Evolutionary conservation across 192 early-diverging fungal genomes (phyloP).

Genomic region (Diversispora epigaea): DNA sequence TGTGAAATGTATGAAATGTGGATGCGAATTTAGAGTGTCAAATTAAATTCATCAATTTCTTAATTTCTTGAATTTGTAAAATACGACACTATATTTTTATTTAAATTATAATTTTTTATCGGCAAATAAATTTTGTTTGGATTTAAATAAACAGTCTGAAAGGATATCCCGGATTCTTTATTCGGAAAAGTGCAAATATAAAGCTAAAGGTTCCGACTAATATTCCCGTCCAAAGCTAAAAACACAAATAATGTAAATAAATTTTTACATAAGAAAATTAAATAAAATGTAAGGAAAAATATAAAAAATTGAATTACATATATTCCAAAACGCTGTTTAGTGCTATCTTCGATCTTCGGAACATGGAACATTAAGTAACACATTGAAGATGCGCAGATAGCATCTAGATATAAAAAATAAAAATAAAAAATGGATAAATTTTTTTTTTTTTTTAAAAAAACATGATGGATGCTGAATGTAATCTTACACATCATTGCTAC

Average conservation of each 20-base stretch:
- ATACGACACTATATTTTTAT: too few species aligned
- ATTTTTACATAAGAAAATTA: not conserved
- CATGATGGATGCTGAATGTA: not conserved
- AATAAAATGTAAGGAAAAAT: not conserved
- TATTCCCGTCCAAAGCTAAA: slow-evolving; percentile 50
- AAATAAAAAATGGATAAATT: not conserved
- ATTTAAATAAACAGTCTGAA: slow-evolving; percentile 55
- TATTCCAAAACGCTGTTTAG: slow-evolving; percentile 55
- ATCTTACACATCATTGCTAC: slow-evolving; percentile 61
- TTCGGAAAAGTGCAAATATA: slow-evolving; percentile 63
- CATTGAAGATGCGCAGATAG: slow-evolving; percentile 51
- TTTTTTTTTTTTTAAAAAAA: not conserved
- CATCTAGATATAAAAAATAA: slow-evolving; percentile 51
- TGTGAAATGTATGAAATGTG: too few species aligned
- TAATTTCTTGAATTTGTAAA: too few species aligned
- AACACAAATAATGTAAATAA: not conserved
- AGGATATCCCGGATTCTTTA: slow-evolving; percentile 75
- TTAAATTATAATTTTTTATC: too few species aligned
- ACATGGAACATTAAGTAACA: slow-evolving; percentile 56
- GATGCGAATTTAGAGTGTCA: too few species aligned
- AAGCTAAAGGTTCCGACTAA: slow-evolving; percentile 68
- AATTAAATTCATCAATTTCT: too few species aligned
- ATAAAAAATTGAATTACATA: slow-evolving; percentile 39
- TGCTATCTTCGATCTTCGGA: slow-evolving; percentile 52
- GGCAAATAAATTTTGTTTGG: not conserved